phyloP scores from a whole-genome alignment of 768 basidiomycete genomes.

The Crepidotus variabilis region DNA sequence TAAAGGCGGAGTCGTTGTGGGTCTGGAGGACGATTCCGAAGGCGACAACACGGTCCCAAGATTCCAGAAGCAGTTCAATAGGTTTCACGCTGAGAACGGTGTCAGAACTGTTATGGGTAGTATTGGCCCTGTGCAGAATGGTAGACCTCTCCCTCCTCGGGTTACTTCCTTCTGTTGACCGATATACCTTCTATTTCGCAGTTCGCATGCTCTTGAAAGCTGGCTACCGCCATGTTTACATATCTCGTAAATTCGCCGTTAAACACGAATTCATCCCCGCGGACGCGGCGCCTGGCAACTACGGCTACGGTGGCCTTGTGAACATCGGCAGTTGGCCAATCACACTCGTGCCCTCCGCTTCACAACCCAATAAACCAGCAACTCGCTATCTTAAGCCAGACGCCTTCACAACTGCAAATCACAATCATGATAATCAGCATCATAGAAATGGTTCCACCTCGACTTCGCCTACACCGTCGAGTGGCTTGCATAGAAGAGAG shows the following conservation, averaged over 20 bases:
- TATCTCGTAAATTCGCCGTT: constrained; percentile 89
- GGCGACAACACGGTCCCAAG: constrained; percentile 51
- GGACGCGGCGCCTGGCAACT: constrained; percentile 84
- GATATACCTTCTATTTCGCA: constrained; percentile 20
- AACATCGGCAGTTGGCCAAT: constrained; percentile 88
- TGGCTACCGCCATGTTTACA: constrained; percentile 92
- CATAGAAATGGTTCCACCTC: background rate
- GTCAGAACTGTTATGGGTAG: constrained; percentile 89
- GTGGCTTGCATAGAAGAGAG: background rate
- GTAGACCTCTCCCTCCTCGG: constrained; percentile 35
- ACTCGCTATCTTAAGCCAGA: constrained; percentile 17
- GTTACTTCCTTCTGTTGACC: background rate
- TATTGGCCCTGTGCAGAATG: constrained; percentile 87
- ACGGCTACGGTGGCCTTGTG: constrained; percentile 90
- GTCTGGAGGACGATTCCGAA: constrained; percentile 20
- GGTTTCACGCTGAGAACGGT: constrained; percentile 88
- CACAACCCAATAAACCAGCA: constrained; percentile 25
- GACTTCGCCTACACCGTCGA: constrained; percentile 8
- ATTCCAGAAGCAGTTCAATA: constrained; percentile 74
- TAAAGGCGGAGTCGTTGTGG: constrained; percentile 11
- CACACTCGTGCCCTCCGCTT: constrained; percentile 49
- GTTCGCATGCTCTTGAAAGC: constrained; percentile 92
- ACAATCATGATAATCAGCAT: background rate
- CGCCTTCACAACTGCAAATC: constrained; percentile 7
- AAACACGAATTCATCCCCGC: constrained; percentile 84